A percentile compares a stretch with the other conserved stretches of the same genome.
Evolutionary conservation across 2,329 filamentous ascomycete genomes (phyloP).

Genomic region (Paecilomyces sp.): DNA sequence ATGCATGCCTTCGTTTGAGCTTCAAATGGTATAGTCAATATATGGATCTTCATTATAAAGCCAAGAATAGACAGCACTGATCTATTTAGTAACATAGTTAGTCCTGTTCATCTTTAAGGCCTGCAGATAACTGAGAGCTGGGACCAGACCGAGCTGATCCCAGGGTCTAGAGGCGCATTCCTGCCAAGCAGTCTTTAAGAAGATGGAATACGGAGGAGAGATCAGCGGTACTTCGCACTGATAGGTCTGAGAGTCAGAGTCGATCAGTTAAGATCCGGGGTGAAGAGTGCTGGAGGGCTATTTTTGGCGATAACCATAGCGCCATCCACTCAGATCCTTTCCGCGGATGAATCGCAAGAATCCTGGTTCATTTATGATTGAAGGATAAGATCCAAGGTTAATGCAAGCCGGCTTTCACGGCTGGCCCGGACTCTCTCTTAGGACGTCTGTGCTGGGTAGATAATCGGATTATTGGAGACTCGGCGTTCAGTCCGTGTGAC

Average conservation of each 20-base stretch:
- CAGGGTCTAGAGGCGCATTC: background rate
- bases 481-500: background rate
- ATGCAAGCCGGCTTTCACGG: background rate
- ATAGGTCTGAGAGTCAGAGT: background rate
- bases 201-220: background rate
- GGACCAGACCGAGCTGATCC: background rate
- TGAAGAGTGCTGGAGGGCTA: background rate
- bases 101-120: background rate
- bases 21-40: background rate
- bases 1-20: background rate
- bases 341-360: background rate
- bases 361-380: no score
- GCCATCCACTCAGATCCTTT: background rate
- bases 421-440: background rate
- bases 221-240: background rate
- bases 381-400: background rate
- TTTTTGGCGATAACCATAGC: background rate
- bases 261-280: background rate
- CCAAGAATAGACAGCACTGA: background rate
- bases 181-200: background rate
- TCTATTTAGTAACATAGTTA: background rate
- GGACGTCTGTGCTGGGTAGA: background rate
- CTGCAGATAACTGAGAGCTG: background rate
- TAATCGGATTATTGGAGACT: background rate
- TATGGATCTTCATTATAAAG: background rate